phyloP scores from a whole-genome alignment of 257 asterid species.

The Ophiorrhiza pumila region DNA sequence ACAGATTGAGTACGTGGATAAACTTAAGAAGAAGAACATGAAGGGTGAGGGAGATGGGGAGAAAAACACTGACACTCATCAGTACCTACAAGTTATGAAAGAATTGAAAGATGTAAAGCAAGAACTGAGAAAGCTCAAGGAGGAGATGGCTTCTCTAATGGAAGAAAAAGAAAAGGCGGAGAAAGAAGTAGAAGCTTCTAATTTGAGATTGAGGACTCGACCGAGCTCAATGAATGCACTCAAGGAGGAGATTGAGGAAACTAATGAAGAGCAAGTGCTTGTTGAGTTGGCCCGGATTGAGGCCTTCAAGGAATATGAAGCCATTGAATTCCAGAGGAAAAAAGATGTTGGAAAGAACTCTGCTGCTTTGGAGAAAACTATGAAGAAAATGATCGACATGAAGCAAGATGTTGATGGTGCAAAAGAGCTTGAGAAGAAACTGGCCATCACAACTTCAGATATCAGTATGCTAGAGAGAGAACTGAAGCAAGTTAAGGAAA shows the following conservation, averaged over 20 bases:
- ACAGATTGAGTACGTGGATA: slow-evolving; percentile 38
- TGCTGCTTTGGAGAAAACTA: slow-evolving; percentile 39
- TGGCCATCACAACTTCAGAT: slow-evolving; percentile 50
- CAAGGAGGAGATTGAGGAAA: slow-evolving; percentile 51
- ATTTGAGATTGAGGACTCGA: slow-evolving; percentile 28
- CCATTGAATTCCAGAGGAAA: slow-evolving; percentile 47
- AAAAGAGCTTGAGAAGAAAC: slow-evolving; percentile 42
- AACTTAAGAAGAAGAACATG: slow-evolving; percentile 34
- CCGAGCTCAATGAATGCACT: slow-evolving; percentile 40
- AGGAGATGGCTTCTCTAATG: slow-evolving; percentile 62
- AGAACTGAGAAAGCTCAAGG: slow-evolving; percentile 66
- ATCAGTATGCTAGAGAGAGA: slow-evolving; percentile 45
- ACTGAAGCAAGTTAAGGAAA: slow-evolving; percentile 48
- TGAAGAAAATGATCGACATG: slow-evolving; percentile 35
- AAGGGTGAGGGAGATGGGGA: slow-evolving; percentile 29
- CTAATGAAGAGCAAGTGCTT: slow-evolving; percentile 72
- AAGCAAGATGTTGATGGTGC: slow-evolving; percentile 34
- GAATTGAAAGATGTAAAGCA: slow-evolving; percentile 61
- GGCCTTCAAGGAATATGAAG: slow-evolving; percentile 62
- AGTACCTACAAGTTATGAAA: slow-evolving; percentile 36
- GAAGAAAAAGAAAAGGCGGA: slow-evolving; percentile 65
- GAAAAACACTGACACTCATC: slow-evolving; percentile 22
- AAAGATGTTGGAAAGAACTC: slow-evolving; percentile 36
- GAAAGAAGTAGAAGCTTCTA: slow-evolving; percentile 35
- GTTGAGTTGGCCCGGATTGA: slow-evolving; percentile 91